Percentiles rank a stretch among this genome's conserved stretches.
Conservation (phyloP, 208 protist species). For the Crithidia thermophila region DNA sequence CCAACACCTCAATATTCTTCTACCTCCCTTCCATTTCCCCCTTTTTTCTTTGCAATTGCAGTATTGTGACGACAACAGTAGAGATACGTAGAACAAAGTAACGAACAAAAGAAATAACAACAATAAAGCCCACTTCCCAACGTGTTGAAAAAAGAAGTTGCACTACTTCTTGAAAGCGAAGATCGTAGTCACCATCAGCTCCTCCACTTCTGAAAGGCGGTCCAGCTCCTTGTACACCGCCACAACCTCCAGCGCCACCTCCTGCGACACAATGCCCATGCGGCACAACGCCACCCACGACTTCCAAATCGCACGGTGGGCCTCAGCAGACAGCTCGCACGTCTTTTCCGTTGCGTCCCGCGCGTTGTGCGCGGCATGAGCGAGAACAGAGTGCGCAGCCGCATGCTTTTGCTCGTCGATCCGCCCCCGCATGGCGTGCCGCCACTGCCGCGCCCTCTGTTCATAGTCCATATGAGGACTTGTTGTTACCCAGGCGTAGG, state of each 20-base stretch:
- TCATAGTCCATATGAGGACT: no score
- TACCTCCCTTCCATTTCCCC: no score
- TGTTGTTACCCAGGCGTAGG: slow-evolving; percentile 47
- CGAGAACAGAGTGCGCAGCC: slow-evolving; percentile 1
- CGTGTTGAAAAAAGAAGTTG: background rate
- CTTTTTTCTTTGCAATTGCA: no score
- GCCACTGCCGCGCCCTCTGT: no score
- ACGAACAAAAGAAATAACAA: background rate
- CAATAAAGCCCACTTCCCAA: background rate
- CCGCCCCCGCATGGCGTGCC: no score
- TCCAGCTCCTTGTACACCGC: slow-evolving; percentile 29
- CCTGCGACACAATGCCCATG: slow-evolving; percentile 35
- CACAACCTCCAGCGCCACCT: slow-evolving; percentile 35
- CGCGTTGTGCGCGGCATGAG: background rate
- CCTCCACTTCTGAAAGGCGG: slow-evolving; percentile 66
- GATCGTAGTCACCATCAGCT: slow-evolving; percentile 54
- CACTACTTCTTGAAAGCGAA: slow-evolving; percentile 11
- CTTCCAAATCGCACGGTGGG: slow-evolving; percentile 48
- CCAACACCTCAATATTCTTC: no score
- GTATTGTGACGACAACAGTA: no score
- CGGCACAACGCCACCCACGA: slow-evolving; percentile 49
- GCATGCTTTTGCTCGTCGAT: background rate
- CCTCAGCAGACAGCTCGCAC: slow-evolving; percentile 44
- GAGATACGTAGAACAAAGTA: no score
- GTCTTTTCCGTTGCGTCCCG: background rate